A percentile compares a stretch with the other conserved stretches of the same genome.
Conservation (phyloP, 148 eudicot species). For the Rhododendron henanense region DNA sequence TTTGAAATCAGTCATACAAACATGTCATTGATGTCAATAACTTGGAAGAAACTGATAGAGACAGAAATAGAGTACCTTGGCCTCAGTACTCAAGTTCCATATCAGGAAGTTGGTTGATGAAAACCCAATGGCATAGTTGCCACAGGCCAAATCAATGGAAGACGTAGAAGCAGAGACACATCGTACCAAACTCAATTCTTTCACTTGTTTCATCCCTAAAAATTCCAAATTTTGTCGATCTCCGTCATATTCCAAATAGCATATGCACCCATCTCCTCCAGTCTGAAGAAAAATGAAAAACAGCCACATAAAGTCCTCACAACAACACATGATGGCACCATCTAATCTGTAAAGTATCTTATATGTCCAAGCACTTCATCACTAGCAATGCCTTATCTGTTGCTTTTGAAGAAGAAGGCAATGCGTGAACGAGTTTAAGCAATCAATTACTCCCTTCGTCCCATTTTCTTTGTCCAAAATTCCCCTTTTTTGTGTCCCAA, state of each 20-base stretch:
- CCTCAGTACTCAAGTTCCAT: conserved; percentile 72
- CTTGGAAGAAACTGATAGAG: conserved; percentile 1
- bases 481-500: no score
- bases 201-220: conserved; percentile 87
- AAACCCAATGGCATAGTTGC: conserved; percentile 76
- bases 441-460: background rate
- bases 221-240: conserved; percentile 56
- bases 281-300: conserved; percentile 42
- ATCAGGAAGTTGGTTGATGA: conserved; percentile 77
- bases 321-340: background rate
- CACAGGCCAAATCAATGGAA: conserved; percentile 33
- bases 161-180: conserved; percentile 36
- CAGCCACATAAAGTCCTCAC: background rate
- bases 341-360: background rate
- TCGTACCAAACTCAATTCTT: conserved; percentile 72
- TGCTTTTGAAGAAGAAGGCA: background rate
- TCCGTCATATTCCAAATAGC: conserved; percentile 72
- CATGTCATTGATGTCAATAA: background rate
- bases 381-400: background rate
- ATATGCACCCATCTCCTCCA: conserved; percentile 98
- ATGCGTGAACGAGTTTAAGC: background rate
- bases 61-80: conserved; percentile 53
- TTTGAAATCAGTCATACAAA: conserved; percentile 13
- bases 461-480: no score
- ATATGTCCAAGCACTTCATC: background rate